Evolutionary conservation across 441 rosid species (phyloP).

Genomic region (Aleurites moluccanus): DNA sequence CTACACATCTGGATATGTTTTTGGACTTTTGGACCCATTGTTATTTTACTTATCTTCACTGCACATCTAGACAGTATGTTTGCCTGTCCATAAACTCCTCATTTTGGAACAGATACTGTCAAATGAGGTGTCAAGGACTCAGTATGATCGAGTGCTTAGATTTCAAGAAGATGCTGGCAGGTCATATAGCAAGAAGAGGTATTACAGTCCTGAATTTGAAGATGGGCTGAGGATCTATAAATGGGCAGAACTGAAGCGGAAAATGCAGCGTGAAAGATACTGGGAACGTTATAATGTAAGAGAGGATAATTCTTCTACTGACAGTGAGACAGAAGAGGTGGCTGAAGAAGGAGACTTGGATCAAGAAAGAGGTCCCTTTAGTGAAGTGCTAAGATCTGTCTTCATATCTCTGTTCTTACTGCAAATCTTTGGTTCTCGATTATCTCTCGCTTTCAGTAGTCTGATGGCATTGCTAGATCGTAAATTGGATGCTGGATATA

Average conservation of each 20-base stretch:
- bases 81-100: conserved; percentile 30
- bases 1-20: background rate
- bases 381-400: conserved; percentile 37
- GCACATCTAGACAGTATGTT: background rate
- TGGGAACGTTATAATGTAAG: conserved; percentile 38
- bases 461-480: conserved; percentile 58
- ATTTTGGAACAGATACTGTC: conserved; percentile 59
- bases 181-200: conserved; percentile 33
- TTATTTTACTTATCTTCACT: background rate
- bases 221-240: conserved; percentile 46
- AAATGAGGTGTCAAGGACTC: conserved; percentile 44
- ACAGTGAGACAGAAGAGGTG: conserved; percentile 37
- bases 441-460: conserved; percentile 67
- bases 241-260: conserved; percentile 61
- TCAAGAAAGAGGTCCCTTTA: conserved; percentile 54
- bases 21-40: background rate
- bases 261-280: conserved; percentile 43
- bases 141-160: conserved; percentile 56
- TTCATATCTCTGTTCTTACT: conserved; percentile 55
- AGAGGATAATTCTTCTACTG: conserved; percentile 31
- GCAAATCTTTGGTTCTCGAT: conserved; percentile 48
- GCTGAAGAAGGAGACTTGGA: conserved; percentile 33
- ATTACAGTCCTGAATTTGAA: conserved; percentile 43
- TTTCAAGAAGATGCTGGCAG: conserved; percentile 40
- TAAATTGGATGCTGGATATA: conserved; percentile 75